phyloP scores from a whole-genome alignment of 2,329 filamentous ascomycete species.

The Acarospora socialis region DNA sequence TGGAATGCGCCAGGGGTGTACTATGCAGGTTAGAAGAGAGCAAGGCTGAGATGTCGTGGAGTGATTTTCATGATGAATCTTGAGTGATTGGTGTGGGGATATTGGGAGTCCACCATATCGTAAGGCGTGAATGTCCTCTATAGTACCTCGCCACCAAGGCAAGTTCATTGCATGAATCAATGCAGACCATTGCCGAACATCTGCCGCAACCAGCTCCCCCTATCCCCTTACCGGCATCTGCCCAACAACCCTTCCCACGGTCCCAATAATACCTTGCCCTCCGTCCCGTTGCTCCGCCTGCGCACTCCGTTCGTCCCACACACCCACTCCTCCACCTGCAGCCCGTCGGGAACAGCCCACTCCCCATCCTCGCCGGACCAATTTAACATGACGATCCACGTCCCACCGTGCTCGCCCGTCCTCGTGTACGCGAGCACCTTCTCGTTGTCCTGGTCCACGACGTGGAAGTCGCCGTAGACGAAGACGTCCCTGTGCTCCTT shows the following conservation, averaged over 20 bases:
- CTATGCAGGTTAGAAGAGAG: no score
- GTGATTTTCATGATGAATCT: no score
- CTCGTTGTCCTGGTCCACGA: slow-evolving; percentile 35
- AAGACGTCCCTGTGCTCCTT: slow-evolving; percentile 45
- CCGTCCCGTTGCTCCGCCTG: slow-evolving; percentile 4
- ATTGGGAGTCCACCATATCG: no score
- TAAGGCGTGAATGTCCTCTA: no score
- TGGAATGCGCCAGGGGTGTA: no score
- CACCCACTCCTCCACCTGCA: slow-evolving; percentile 10
- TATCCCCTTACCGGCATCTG: not conserved
- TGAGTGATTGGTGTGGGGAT: no score
- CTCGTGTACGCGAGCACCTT: slow-evolving; percentile 1
- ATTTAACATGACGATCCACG: slow-evolving; percentile 20
- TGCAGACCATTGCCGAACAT: no score
- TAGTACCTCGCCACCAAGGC: no score
- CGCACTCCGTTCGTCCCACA: slow-evolving; percentile 10
- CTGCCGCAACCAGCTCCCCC: not conserved
- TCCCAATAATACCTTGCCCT: not conserved
- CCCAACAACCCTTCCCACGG: slow-evolving; percentile 7
- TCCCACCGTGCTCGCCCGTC: slow-evolving; percentile 14
- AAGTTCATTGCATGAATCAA: no score
- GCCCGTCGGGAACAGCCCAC: slow-evolving; percentile 7
- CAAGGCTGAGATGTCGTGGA: no score
- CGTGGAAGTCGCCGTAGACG: slow-evolving; percentile 45
- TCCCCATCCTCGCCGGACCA: slow-evolving; percentile 14